Evolutionary conservation across 2,329 filamentous ascomycete genomes (phyloP), one percentile per base, ranked within the genome.

Genomic region (Cadophora sp.): DNA sequence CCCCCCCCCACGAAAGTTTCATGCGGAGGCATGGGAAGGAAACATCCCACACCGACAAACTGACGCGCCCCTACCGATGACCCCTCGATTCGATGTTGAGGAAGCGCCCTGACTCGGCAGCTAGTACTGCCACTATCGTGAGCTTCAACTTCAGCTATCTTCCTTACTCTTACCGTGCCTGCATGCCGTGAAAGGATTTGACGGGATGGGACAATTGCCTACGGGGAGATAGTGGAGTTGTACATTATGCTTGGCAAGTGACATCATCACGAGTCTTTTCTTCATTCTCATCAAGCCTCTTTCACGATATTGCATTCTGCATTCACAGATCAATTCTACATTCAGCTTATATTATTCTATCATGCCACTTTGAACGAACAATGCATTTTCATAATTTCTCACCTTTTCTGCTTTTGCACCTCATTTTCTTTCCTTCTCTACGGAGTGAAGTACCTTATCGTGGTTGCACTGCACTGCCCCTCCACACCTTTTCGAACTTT

Each of bases 1-100:
- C 62, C 24, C 22, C 59, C 59, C 64, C 59, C 64, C 56, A 66
- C 33, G 64, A 53, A 55, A 56, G 51, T 27, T 64, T n/a, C 39
- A 53, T 27, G 47, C 9, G 33, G 20, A 53, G 20, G 60, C 60
- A 41, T 33, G 24, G 55, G 18, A 62, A 27, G 45, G 65, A 65
- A n/a, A 20, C 74, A 71, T 1, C 64, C 70, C 18, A 83, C 81
- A 1, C 82, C 78, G 20, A 76, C 74, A 64, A 76, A 74, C 56
- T 69, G 71, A 71, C 69, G 69, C 55, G 60, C 43, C 48, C 30
- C 43, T 50, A 60, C 45, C 45, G 7, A 59, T 45, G 30, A 51
- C 45, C 59, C 30, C 59, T 61, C 30, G 24, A 51, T 39, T 51
- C 24, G 22, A 55, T 55, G 51, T 20, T n/a, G 30, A 56, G 30